Conservation (phyloP, 495 filamentous ascomycete genomes). For the Penicillium malachiteum region DNA sequence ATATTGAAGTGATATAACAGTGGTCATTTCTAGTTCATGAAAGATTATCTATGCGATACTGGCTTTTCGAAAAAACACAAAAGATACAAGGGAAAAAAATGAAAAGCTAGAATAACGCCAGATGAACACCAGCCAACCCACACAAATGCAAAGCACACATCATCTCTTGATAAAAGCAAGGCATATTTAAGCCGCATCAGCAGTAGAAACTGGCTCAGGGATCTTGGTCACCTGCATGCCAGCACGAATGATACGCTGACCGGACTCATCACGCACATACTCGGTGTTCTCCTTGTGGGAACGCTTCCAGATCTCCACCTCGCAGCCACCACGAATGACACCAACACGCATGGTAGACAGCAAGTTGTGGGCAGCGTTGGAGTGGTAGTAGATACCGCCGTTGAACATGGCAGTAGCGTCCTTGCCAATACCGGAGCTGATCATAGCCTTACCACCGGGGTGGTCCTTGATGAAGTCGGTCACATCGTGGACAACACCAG, state of each 20-base stretch:
- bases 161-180: conserved; percentile 4
- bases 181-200: conserved; percentile 41
- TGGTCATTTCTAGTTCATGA: conserved; percentile 33
- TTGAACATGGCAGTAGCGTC: conserved; percentile 99
- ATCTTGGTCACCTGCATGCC: conserved; percentile 90
- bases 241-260: conserved; percentile 83
- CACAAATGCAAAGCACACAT: conserved; percentile 23
- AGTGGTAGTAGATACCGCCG: conserved; percentile 97
- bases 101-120: conserved; percentile 17
- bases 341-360: conserved; percentile 95
- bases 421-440: conserved; percentile 90
- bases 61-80: conserved; percentile 22
- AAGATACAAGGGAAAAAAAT: conserved; percentile 13
- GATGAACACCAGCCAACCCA: conserved; percentile 20
- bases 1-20: conserved; percentile 7
- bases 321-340: conserved; percentile 92
- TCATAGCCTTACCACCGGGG: conserved; percentile 94
- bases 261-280: conserved; percentile 75
- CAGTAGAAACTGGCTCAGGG: conserved; percentile 45
- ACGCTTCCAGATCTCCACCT: conserved; percentile 99
- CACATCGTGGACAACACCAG: conserved; percentile 95
- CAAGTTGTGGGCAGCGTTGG: conserved; percentile 96
- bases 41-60: conserved; percentile 27
- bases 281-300: conserved; percentile 81
- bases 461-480: conserved; percentile 94